Conservation (phyloP, 148 eudicot species). For the Beta vulgaris region DNA sequence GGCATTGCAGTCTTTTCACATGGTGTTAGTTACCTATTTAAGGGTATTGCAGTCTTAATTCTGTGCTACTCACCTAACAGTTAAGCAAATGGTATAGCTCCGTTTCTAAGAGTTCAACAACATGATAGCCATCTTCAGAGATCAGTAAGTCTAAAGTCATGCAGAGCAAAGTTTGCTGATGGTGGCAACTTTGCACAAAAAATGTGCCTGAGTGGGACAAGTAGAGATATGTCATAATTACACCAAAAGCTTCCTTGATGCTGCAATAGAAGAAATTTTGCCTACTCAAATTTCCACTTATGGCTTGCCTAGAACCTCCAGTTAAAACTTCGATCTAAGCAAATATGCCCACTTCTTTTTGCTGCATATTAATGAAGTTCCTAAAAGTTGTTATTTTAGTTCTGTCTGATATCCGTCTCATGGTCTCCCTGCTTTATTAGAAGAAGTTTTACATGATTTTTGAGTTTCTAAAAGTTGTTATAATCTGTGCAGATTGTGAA, state of each 20-base stretch:
- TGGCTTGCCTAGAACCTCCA: no score
- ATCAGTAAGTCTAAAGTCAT: not conserved
- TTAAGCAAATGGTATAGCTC: no score
- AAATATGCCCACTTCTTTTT: not conserved
- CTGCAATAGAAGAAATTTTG: not conserved
- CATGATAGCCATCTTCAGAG: not conserved
- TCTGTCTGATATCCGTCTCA: not conserved
- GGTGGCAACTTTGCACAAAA: not conserved
- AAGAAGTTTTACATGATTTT: not conserved
- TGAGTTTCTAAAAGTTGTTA: no score
- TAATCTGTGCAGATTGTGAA: conserved; percentile 78
- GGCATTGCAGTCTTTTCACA: no score
- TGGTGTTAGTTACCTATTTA: no score
- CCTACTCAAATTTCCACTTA: not conserved
- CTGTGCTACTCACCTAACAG: no score
- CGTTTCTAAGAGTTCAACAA: no score
- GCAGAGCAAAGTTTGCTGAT: not conserved
- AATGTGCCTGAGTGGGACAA: not conserved
- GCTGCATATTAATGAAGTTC: not conserved
- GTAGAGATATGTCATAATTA: not conserved
- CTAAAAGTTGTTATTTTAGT: not conserved
- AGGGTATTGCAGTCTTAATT: no score
- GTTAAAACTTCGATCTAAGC: no score
- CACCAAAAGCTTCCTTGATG: not conserved
- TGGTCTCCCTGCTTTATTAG: not conserved